Evolutionary conservation across 495 filamentous ascomycete species (phyloP).

Genomic region (Stereocaulon alpinum): DNA sequence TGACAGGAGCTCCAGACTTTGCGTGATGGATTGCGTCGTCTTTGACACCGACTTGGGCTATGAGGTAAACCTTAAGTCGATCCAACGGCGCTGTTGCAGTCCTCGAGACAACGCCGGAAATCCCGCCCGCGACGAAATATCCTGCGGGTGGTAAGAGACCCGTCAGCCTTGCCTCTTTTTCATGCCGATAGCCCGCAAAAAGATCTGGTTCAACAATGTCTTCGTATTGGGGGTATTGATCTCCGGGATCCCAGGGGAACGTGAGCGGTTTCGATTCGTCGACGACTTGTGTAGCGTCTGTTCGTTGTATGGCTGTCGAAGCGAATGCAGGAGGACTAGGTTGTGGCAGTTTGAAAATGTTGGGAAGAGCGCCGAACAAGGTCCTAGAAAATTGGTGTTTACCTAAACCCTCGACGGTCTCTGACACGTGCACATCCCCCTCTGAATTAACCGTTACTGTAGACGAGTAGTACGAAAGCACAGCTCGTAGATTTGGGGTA

Average conservation of each 20-base stretch:
- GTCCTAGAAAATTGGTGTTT: slow-evolving; percentile 64
- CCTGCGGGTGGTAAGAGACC: slow-evolving; percentile 64
- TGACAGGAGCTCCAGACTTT: slow-evolving; percentile 58
- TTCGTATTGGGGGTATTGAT: slow-evolving; percentile 10
- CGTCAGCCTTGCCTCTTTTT: slow-evolving; percentile 45
- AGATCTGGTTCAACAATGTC: slow-evolving; percentile 23
- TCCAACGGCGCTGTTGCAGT: slow-evolving; percentile 93
- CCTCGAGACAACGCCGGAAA: slow-evolving; percentile 84
- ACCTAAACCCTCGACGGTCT: slow-evolving; percentile 88
- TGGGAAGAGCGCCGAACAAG: slow-evolving; percentile 53
- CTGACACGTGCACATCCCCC: slow-evolving; percentile 86
- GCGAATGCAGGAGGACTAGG: neutral
- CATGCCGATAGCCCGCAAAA: slow-evolving; percentile 31
- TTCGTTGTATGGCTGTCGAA: neutral
- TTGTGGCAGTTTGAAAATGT: slow-evolving; percentile 17
- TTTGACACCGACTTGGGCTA: slow-evolving; percentile 68
- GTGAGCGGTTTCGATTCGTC: slow-evolving; percentile 10
- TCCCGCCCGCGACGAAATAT: slow-evolving; percentile 91
- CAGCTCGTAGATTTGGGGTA: slow-evolving; percentile 63
- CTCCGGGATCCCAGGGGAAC: slow-evolving; percentile 23
- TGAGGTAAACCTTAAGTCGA: slow-evolving; percentile 93
- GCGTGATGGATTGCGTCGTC: slow-evolving; percentile 52
- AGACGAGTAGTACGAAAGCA: slow-evolving; percentile 84
- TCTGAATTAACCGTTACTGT: slow-evolving; percentile 85
- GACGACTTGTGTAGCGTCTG: neutral